phyloP scores from a whole-genome alignment of 192 early-diverging fungal species.

The Backusella mclennaniae region DNA sequence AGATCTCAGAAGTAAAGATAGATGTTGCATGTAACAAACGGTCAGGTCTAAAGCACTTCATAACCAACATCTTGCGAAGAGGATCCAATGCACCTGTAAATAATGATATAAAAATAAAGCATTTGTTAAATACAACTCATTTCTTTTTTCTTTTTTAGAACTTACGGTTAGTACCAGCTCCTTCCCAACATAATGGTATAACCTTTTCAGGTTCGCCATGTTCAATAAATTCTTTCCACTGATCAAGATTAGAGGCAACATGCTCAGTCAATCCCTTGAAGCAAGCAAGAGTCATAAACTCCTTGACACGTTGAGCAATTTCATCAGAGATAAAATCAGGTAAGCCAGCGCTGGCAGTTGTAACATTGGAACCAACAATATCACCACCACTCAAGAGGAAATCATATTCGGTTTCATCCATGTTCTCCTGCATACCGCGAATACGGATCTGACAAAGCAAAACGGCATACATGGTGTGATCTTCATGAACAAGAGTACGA shows the following conservation, averaged over 20 bases:
- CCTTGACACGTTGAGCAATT: slow-evolving; percentile 41
- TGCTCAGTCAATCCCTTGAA: slow-evolving; percentile 41
- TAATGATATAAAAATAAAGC: not conserved
- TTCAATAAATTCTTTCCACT: slow-evolving; percentile 51
- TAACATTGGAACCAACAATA: slow-evolving; percentile 34
- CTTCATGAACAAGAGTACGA: slow-evolving; percentile 85
- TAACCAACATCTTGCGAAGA: slow-evolving; percentile 76
- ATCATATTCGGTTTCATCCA: slow-evolving; percentile 68
- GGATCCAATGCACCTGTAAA: slow-evolving; percentile 49
- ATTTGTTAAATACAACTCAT: not conserved
- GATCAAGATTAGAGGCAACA: slow-evolving; percentile 38
- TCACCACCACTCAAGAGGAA: slow-evolving; percentile 66
- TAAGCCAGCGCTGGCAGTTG: slow-evolving; percentile 29
- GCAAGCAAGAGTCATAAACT: slow-evolving; percentile 40
- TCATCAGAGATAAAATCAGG: slow-evolving; percentile 54
- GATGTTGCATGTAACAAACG: slow-evolving; percentile 73
- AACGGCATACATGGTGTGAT: slow-evolving; percentile 87
- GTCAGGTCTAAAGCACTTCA: slow-evolving; percentile 89
- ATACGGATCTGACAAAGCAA: slow-evolving; percentile 87
- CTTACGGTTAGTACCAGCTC: slow-evolving; percentile 29
- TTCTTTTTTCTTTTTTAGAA: not conserved
- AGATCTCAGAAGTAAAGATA: slow-evolving; percentile 70
- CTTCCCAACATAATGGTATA: slow-evolving; percentile 58
- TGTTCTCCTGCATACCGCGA: slow-evolving; percentile 48
- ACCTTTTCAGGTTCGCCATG: slow-evolving; percentile 43